Conservation (phyloP, 345 rosid species). For the Salix udensis region DNA sequence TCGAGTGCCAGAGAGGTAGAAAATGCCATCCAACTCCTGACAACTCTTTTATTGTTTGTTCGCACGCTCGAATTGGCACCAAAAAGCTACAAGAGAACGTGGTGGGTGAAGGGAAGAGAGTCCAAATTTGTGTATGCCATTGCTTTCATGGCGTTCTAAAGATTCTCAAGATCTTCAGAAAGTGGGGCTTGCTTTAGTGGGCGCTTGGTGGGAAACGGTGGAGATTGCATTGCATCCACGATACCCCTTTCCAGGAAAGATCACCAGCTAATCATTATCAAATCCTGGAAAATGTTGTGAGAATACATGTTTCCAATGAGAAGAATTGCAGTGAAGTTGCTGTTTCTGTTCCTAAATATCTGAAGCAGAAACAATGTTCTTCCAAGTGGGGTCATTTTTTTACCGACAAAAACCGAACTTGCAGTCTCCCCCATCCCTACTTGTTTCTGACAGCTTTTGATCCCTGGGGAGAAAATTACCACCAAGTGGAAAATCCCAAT, state of each 20-base stretch:
- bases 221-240: not conserved
- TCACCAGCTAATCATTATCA: not conserved
- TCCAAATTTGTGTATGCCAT: no score
- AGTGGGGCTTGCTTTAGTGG: not conserved
- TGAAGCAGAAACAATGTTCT: no score
- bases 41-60: not conserved
- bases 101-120: not conserved
- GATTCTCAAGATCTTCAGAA: no score
- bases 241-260: not conserved
- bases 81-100: not conserved
- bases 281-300: not conserved
- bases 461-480: conserved; percentile 31
- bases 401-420: conserved; percentile 9
- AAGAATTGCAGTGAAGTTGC: no score
- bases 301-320: no score
- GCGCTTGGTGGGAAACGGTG: not conserved
- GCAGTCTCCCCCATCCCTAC: conserved; percentile 41
- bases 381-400: no score
- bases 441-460: conserved; percentile 49
- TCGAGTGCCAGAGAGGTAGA: not conserved
- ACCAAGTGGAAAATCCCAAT: no score
- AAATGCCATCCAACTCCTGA: not conserved
- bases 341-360: no score
- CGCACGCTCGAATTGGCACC: not conserved
- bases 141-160: not conserved